Evolutionary conservation across 2,329 filamentous ascomycete genomes (phyloP).

Genomic region (Verticillium zaregamsianum): DNA sequence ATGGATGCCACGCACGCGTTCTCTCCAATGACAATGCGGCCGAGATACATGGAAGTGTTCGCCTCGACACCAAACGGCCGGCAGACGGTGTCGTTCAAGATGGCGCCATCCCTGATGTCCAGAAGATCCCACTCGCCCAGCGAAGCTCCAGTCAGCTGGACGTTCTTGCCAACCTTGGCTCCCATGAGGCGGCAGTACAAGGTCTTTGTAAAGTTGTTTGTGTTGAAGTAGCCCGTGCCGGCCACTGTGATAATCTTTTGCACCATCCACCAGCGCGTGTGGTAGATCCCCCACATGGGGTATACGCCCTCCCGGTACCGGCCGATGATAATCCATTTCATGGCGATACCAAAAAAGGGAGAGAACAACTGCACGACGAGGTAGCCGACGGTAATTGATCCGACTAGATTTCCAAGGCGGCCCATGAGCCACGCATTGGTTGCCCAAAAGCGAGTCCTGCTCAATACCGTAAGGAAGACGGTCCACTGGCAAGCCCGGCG

Average conservation of each 20-base stretch:
- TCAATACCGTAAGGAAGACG: constrained; percentile 43
- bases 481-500: constrained; percentile 49
- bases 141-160: constrained; percentile 37
- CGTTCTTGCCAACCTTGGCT: constrained; percentile 47
- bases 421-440: constrained; percentile 35
- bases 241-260: constrained; percentile 47
- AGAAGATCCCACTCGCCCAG: constrained; percentile 55
- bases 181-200: constrained; percentile 49
- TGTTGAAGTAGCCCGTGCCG: constrained; percentile 42
- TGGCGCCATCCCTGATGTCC: constrained; percentile 44
- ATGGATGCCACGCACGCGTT: constrained; percentile 46
- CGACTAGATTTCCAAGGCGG: constrained; percentile 43
- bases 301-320: constrained; percentile 48
- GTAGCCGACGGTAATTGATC: constrained; percentile 38
- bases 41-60: constrained; percentile 55
- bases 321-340: constrained; percentile 53
- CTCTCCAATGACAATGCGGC: constrained; percentile 42
- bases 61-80: constrained; percentile 51
- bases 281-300: constrained; percentile 56
- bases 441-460: constrained; percentile 31
- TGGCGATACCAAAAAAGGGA: constrained; percentile 41
- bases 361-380: constrained; percentile 31
- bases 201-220: constrained; percentile 31
- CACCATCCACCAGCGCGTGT: constrained; percentile 55
- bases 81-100: constrained; percentile 37